Evolutionary conservation across 2,329 filamentous ascomycete genomes (phyloP), one percentile per base, ranked within the genome.

Genomic region (Fusarium pseudocircinatum): DNA sequence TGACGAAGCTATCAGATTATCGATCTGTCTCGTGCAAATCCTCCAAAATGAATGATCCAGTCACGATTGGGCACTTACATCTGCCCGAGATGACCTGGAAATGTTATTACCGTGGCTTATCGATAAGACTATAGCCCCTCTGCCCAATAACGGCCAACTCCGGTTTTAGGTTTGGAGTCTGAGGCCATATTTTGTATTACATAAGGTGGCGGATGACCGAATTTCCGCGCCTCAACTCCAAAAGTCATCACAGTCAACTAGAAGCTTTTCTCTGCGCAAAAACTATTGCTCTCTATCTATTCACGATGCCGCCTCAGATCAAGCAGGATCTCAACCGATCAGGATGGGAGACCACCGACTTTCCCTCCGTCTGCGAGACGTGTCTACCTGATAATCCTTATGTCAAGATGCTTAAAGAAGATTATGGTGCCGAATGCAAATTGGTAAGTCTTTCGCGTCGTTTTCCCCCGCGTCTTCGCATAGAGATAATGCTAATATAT

Each of bases 361-460:
- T 96, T 79, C 94, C 94, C 14, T 95, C 93, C 6, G 93, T 96
- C 39, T 96, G 91, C 86, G 96, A 99, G 84, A 95, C 92, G 80
- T 99, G 96, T 82, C 89, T 99, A 5, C 95, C 96, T 22, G 95
- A 97, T 70, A 98, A 98, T 78, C 96, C 96, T 4, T 99, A 97
- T 79, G 96, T 99, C 47, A 96, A 98, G 84, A 98, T 99, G 95
- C 88, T 99, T 69, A 99, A 99, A 84, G 95, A 98, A 81, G 96
- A 99, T 82, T 92, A 97, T 79, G 96, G 95, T 78, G 94, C 93
- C 64, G 93, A 95, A 84, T 94, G 93, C 87, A 93, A 93, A 85
- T 86, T 93, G 75, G 83, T 85, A 79, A 60, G 81, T 67, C 43
- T 52, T 40, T 36, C 50, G 46, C 40, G 43, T 58, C 16, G 40